Evolutionary conservation across 441 rosid species (phyloP).

Genomic region (Rhodomyrtus psidioides): DNA sequence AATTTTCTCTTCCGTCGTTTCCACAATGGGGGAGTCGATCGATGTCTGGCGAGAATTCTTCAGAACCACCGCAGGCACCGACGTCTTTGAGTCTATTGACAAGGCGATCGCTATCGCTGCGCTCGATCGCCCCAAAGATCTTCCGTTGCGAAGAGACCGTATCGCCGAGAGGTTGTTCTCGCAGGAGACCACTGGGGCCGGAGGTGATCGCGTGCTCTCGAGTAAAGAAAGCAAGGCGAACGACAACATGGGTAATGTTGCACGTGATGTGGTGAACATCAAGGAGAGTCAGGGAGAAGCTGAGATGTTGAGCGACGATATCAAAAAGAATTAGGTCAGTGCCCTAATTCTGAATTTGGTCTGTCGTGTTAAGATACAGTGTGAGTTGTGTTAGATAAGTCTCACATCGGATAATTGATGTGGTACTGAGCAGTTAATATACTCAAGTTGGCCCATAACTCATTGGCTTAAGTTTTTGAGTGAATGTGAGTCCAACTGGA

Average conservation of each 20-base stretch:
- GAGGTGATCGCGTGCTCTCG: not conserved
- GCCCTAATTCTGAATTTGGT: too few species aligned
- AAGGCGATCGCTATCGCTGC: too few species aligned
- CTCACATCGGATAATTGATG: too few species aligned
- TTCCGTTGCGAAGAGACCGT: not conserved
- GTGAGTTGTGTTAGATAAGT: too few species aligned
- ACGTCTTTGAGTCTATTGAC: not conserved
- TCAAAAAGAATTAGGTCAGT: too few species aligned
- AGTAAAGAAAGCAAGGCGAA: not conserved
- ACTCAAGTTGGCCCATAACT: too few species aligned
- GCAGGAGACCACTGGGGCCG: not conserved
- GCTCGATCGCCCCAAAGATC: not conserved
- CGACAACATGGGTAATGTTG: not conserved
- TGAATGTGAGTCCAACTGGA: too few species aligned
- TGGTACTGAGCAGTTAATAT: too few species aligned
- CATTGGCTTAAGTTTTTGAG: too few species aligned
- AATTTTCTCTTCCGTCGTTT: too few species aligned
- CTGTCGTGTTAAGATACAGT: too few species aligned
- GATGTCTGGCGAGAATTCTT: not conserved
- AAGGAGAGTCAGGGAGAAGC: not conserved
- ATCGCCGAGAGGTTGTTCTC: not conserved
- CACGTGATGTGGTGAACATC: not conserved
- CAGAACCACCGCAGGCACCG: not conserved
- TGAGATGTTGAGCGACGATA: not conserved
- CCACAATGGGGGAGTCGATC: not conserved